Conservation (phyloP, 345 rosid species). For the Euphorbia lathyris region DNA sequence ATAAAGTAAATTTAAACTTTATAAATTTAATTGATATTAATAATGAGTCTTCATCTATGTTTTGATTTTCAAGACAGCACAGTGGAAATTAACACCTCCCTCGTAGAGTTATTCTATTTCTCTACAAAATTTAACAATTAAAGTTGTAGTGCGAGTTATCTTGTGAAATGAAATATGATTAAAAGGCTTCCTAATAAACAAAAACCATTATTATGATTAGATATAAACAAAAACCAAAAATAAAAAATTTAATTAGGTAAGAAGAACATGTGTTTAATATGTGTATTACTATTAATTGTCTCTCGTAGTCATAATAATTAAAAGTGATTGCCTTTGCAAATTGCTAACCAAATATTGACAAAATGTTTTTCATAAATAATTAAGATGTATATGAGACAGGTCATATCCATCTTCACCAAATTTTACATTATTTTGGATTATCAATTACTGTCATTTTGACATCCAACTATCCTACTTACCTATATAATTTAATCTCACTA, state of each 20-base stretch:
- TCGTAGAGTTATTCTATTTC: too few species aligned
- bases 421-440: background rate
- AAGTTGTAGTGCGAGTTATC: background rate
- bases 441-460: background rate
- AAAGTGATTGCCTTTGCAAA: background rate
- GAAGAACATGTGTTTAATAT: background rate
- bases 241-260: background rate
- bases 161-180: background rate
- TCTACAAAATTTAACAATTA: too few species aligned
- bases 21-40: too few species aligned
- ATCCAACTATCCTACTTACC: background rate
- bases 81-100: too few species aligned
- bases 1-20: too few species aligned
- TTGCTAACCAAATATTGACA: background rate
- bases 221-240: background rate
- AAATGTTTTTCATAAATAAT: too few species aligned
- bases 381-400: background rate
- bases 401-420: background rate
- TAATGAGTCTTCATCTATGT: too few species aligned
- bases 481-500: too few species aligned
- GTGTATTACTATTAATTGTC: too few species aligned
- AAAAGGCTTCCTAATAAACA: too few species aligned
- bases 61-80: too few species aligned
- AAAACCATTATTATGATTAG: background rate
- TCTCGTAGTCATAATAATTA: too few species aligned